These are phyloP conservation scores for Neofusicoccum cordaticola DNA, from an alignment of 2,329 filamentous ascomycete species.

Conservation along the genomic window DNA sequence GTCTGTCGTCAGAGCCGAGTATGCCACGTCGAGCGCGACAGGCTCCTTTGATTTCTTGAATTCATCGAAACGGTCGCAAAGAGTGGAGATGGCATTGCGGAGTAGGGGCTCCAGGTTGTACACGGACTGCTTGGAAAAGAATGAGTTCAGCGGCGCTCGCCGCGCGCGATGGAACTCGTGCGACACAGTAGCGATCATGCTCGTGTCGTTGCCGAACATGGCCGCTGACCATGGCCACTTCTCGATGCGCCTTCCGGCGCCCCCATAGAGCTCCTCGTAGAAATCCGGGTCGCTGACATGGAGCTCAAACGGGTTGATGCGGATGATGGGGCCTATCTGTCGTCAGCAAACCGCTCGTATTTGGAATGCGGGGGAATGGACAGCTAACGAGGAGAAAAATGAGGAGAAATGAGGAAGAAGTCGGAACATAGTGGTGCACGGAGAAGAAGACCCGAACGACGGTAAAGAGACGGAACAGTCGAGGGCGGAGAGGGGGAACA, in stretches of 20 bases:
- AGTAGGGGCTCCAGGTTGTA: slow-evolving; percentile 23
- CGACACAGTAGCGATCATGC: slow-evolving; percentile 20
- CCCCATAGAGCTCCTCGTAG: slow-evolving; percentile 19
- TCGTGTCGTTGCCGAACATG: slow-evolving; percentile 19
- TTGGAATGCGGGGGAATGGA: neutral
- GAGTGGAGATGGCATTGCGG: slow-evolving; percentile 21
- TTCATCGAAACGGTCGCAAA: slow-evolving; percentile 20
- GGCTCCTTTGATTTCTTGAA: slow-evolving; percentile 12
- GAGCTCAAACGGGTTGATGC: slow-evolving; percentile 33
- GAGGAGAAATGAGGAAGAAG: slow-evolving; percentile 1
- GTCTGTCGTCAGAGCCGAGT: slow-evolving; percentile 19
- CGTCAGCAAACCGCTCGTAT: neutral
- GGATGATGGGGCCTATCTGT: slow-evolving; percentile 28
- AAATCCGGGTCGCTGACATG: slow-evolving; percentile 29
- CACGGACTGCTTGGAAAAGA: slow-evolving; percentile 28
- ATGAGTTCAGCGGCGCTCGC: slow-evolving; percentile 24
- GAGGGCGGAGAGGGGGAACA: neutral
- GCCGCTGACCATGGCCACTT: slow-evolving; percentile 21
- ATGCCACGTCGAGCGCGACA: slow-evolving; percentile 12
- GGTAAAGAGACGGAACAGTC: neutral
- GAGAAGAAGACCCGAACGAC: neutral
- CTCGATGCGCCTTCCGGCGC: slow-evolving; percentile 6
- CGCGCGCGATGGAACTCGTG: slow-evolving; percentile 24
- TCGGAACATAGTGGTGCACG: neutral
- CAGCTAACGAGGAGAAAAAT: neutral